Conservation (phyloP, 495 filamentous ascomycete genomes). For the Chaetomium cochliodes region DNA sequence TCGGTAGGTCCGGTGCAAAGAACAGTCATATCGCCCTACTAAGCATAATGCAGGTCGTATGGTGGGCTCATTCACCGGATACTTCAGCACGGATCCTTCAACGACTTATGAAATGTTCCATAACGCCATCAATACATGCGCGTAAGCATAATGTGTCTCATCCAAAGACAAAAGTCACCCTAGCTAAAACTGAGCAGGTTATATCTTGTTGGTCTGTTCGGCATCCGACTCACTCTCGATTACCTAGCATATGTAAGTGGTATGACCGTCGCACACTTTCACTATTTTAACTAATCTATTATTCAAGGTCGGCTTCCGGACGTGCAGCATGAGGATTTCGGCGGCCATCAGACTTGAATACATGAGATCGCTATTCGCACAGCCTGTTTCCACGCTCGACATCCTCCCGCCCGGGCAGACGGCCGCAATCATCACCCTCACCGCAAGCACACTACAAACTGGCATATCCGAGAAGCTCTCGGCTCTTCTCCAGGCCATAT, state of each 20-base stretch:
- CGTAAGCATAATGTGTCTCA: slow-evolving; percentile 23
- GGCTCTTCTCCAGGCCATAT: slow-evolving; percentile 52
- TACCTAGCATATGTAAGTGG: slow-evolving; percentile 56
- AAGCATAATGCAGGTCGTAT: slow-evolving; percentile 39
- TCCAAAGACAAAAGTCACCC: background rate
- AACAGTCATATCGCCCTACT: background rate
- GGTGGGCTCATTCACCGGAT: slow-evolving; percentile 39
- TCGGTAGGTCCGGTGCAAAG: slow-evolving; percentile 32
- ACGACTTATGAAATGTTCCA: slow-evolving; percentile 33
- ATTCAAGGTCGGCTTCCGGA: slow-evolving; percentile 52
- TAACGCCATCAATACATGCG: slow-evolving; percentile 34
- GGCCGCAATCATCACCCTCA: slow-evolving; percentile 61
- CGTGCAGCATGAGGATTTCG: slow-evolving; percentile 55
- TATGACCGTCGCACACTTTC: background rate
- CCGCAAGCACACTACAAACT: slow-evolving; percentile 62
- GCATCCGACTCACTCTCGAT: slow-evolving; percentile 56
- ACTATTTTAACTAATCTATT: background rate
- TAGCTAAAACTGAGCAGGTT: slow-evolving; percentile 35
- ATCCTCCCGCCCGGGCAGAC: slow-evolving; percentile 53
- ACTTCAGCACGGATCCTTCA: slow-evolving; percentile 26
- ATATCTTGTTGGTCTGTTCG: slow-evolving; percentile 62
- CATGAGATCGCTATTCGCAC: slow-evolving; percentile 51
- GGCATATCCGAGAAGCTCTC: slow-evolving; percentile 65
- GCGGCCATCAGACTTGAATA: slow-evolving; percentile 53
- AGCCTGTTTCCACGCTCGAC: slow-evolving; percentile 55